Evolutionary conservation across 768 basidiomycete species (phyloP).

Genomic region (Mycena kentingensis): DNA sequence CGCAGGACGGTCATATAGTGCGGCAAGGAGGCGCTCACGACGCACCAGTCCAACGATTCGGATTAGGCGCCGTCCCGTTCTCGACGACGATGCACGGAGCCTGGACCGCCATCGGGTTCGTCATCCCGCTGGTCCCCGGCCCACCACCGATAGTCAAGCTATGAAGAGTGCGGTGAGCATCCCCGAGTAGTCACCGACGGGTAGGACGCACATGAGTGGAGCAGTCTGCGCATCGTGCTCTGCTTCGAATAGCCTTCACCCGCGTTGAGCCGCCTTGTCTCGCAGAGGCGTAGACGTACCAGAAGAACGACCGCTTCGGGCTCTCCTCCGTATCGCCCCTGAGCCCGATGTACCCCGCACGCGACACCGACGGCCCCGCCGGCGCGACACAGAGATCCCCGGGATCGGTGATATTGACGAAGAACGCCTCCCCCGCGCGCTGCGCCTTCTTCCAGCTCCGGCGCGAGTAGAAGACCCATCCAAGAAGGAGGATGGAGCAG

Average conservation of each 20-base stretch:
- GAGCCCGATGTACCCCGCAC: slow-evolving; percentile 34
- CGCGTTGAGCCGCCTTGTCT: background rate
- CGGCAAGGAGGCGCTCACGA: background rate
- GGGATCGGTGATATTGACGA: background rate
- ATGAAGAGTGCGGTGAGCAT: background rate
- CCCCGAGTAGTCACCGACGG: no score
- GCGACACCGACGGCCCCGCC: slow-evolving; percentile 13
- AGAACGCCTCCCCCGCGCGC: background rate
- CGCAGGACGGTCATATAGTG: background rate
- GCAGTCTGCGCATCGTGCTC: slow-evolving; percentile 30
- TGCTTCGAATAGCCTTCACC: slow-evolving; percentile 36
- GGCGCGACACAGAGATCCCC: background rate
- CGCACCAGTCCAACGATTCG: slow-evolving; percentile 28
- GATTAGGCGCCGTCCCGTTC: slow-evolving; percentile 28
- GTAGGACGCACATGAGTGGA: slow-evolving; percentile 32
- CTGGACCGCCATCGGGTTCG: slow-evolving; percentile 30
- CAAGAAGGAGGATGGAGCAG: background rate
- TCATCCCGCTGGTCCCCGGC: slow-evolving; percentile 34
- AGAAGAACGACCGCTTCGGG: slow-evolving; percentile 29
- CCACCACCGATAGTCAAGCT: slow-evolving; percentile 40
- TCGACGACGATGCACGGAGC: slow-evolving; percentile 27
- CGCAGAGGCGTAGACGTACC: slow-evolving; percentile 1
- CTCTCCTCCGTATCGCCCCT: slow-evolving; percentile 28
- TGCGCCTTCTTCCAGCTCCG: slow-evolving; percentile 1
- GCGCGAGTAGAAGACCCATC: background rate